Percentiles rank a stretch among this genome's conserved stretches.
Conservation (phyloP, 129 eudicot species). For the Logfia minima region DNA sequence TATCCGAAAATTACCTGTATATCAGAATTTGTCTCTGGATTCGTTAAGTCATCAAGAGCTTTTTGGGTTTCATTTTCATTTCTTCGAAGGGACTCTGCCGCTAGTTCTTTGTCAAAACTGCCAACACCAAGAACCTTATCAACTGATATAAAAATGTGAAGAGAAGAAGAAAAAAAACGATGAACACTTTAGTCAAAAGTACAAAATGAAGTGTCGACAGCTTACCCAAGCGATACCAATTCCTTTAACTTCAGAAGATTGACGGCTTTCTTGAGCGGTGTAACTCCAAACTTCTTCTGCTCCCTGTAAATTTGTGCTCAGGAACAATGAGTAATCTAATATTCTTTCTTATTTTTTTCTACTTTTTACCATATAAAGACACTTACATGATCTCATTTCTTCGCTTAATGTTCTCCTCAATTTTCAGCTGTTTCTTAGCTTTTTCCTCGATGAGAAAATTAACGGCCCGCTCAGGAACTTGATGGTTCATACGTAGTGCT, state of each 20-base stretch:
- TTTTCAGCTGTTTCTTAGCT: slow-evolving; percentile 47
- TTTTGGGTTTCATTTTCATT: slow-evolving; percentile 82
- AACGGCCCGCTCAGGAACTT: slow-evolving; percentile 67
- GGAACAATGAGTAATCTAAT: neutral
- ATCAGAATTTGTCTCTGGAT: slow-evolving; percentile 68
- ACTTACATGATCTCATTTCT: slow-evolving; percentile 63
- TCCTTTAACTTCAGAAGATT: slow-evolving; percentile 64
- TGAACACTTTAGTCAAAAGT: neutral
- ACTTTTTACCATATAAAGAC: neutral
- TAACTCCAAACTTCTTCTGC: slow-evolving; percentile 78
- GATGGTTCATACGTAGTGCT: slow-evolving; percentile 79
- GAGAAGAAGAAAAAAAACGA: neutral
- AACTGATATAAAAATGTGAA: neutral
- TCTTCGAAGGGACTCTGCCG: slow-evolving; percentile 91
- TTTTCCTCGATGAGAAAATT: slow-evolving; percentile 76
- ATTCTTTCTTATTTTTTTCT: neutral
- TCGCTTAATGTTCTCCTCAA: slow-evolving; percentile 56
- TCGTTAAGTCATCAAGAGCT: slow-evolving; percentile 87
- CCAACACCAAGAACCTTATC: slow-evolving; percentile 18
- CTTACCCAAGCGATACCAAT: slow-evolving; percentile 73
- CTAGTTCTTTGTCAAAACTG: slow-evolving; percentile 79
- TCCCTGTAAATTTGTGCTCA: slow-evolving; percentile 56
- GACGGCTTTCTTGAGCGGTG: slow-evolving; percentile 75
- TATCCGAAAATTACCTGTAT: slow-evolving; percentile 51
- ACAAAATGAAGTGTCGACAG: neutral